These are phyloP conservation scores for Ustilago tritici DNA, from an alignment of 1,284 basidiomycete genomes.

Conservation along the genomic window DNA sequence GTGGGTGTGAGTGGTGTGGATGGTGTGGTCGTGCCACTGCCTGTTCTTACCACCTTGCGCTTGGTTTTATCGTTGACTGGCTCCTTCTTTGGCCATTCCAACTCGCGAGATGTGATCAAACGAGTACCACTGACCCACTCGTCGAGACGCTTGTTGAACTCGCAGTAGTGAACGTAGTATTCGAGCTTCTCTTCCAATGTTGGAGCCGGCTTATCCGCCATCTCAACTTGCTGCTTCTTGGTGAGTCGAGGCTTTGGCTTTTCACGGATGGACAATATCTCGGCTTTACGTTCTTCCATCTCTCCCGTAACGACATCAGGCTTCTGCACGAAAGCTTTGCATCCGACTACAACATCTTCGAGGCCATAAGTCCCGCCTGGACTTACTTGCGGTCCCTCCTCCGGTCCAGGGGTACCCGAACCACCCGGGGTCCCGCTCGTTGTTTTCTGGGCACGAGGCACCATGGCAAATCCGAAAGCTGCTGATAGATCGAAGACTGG, in stretches of 20 bases:
- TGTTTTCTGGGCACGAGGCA: slow-evolving; percentile 50
- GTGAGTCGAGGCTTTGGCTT: slow-evolving; percentile 59
- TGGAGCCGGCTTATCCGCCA: slow-evolving; percentile 43
- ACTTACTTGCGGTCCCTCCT: slow-evolving; percentile 46
- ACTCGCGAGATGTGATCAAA: slow-evolving; percentile 83
- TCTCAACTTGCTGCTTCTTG: slow-evolving; percentile 52
- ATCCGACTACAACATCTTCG: slow-evolving; percentile 60
- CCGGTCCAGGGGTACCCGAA: slow-evolving; percentile 49
- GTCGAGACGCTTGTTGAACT: slow-evolving; percentile 79
- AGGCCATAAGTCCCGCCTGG: slow-evolving; percentile 63
- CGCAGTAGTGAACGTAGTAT: slow-evolving; percentile 61
- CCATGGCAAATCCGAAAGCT: slow-evolving; percentile 26
- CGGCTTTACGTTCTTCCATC: slow-evolving; percentile 65
- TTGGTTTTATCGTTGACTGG: slow-evolving; percentile 71
- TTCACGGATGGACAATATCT: slow-evolving; percentile 67
- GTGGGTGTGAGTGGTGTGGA: slow-evolving; percentile 50
- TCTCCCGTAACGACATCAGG: slow-evolving; percentile 62
- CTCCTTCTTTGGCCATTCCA: slow-evolving; percentile 88
- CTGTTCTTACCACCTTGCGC: slow-evolving; percentile 60
- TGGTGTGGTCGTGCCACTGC: slow-evolving; percentile 44
- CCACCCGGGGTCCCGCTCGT: slow-evolving; percentile 43
- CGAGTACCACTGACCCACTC: slow-evolving; percentile 96
- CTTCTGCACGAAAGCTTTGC: slow-evolving; percentile 67
- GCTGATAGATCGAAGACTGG: background rate
- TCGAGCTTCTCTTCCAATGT: slow-evolving; percentile 58